These are phyloP conservation scores for Diddensiella caesifluorescens DNA, from an alignment of 805 yeast species.

Conservation along the genomic window DNA sequence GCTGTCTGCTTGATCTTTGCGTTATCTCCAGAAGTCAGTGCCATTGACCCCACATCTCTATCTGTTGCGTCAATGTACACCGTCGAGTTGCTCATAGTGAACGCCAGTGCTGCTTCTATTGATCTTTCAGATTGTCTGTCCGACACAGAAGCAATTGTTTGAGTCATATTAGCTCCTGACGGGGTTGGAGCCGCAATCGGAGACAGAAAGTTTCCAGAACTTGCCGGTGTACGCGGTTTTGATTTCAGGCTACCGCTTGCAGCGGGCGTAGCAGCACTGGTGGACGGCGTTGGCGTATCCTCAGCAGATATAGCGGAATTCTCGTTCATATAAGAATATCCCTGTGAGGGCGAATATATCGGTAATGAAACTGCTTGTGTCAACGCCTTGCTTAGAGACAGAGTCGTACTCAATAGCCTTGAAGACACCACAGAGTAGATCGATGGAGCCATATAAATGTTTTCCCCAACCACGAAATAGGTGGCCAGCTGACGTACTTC, in stretches of 20 bases:
- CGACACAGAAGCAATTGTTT: slow-evolving; percentile 1
- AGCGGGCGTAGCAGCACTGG: slow-evolving; percentile 6
- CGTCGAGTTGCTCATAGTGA: slow-evolving; percentile 16
- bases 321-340: slow-evolving; percentile 43
- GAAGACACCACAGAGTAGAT: slow-evolving; percentile 68
- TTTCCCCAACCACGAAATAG: slow-evolving; percentile 86
- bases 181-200: slow-evolving; percentile 11
- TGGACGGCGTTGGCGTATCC: slow-evolving; percentile 7
- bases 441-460: slow-evolving; percentile 84
- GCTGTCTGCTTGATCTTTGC: slow-evolving; percentile 1
- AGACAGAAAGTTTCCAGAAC: slow-evolving; percentile 5
- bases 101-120: slow-evolving; percentile 25
- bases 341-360: slow-evolving; percentile 54
- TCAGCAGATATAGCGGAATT: slow-evolving; percentile 5
- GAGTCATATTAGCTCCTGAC: not conserved
- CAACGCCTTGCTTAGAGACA: slow-evolving; percentile 43
- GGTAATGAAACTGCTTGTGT: slow-evolving; percentile 44
- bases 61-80: slow-evolving; percentile 17
- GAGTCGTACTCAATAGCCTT: slow-evolving; percentile 51
- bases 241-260: not conserved
- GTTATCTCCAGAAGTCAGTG: slow-evolving; percentile 1
- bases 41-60: slow-evolving; percentile 7
- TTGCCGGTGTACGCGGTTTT: slow-evolving; percentile 10
- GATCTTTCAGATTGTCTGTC: slow-evolving; percentile 14
- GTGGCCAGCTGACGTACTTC: slow-evolving; percentile 58